Base-by-base conservation (phyloP, 2,329 filamentous ascomycete species). In the Exophiala bonariae region DNA sequence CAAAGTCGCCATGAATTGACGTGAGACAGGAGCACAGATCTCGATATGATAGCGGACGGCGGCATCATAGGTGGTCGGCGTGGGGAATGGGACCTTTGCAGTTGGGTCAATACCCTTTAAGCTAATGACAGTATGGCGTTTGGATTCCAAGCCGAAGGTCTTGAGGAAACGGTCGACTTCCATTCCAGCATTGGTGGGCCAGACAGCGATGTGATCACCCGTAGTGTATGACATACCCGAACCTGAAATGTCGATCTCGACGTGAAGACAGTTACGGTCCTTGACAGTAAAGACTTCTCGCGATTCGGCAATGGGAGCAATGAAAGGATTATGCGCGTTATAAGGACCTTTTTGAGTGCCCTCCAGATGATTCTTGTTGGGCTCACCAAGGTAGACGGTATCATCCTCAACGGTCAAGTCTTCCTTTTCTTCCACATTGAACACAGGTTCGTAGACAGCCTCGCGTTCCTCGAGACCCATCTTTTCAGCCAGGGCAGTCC, bases 271-370 rank as follows among this genome's bases (percentile, higher is more conserved):
- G 76, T 97, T 96, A 53, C 95, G 81, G 63, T 90, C 88, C 69
- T 90, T 89, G 69, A 87, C 85, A 41, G 79, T 85, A 75, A 99
- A 99, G 10, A 99, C 68, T 72, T 99, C 93, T 58, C 78, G 78
- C n/a, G 93, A 96, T 66, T 95, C 88, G 63, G 79, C 80, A 61
- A 99, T 95, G 22, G 92, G 91, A 23, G 95, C 92, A 65, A 99
- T 93, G 74, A 88, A 97, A 17, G 93, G 93, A 73, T 96, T 96
- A 77, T 97, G 91, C 41, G 90, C 86, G 65, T 96, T 96, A 80
- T 87, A 97, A 13, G 93, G 93, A 10, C 91, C 91, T 69, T 87
- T 93, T 59, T 86, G 79, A 34, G 74, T 76, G 50, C 88, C 89
- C 65, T 96, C 87, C 50, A 97, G 86, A 65, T 99, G 93, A 76